Conservation (phyloP, 768 basidiomycete genomes). For the Mycena pura region DNA sequence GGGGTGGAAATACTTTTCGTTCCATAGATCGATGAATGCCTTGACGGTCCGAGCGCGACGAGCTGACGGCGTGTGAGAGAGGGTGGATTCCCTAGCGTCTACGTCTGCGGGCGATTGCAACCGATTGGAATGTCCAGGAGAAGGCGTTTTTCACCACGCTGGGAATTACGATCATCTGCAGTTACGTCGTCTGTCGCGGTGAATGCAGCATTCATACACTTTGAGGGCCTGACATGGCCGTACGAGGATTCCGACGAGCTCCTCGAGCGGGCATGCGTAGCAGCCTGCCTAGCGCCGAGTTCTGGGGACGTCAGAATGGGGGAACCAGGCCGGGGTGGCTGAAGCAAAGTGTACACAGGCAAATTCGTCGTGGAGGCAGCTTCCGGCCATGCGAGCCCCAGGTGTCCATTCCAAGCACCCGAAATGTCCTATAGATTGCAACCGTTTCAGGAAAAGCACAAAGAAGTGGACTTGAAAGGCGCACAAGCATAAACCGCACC, state of each 20-base stretch:
- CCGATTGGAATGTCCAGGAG: background rate
- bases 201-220: background rate
- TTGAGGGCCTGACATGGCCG: background rate
- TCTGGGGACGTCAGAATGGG: background rate
- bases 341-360: background rate
- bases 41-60: background rate
- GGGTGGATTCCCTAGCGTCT: background rate
- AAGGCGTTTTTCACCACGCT: background rate
- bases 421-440: slow-evolving; percentile 13
- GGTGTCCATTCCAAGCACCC: slow-evolving; percentile 19
- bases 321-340: background rate
- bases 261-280: background rate
- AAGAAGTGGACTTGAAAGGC: background rate
- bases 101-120: background rate
- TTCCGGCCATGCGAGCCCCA: slow-evolving; percentile 1
- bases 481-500: slow-evolving; percentile 17
- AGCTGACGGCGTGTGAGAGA: background rate
- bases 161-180: background rate
- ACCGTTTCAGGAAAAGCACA: background rate
- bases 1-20: slow-evolving; percentile 20
- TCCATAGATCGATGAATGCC: slow-evolving; percentile 22
- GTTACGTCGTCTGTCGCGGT: background rate
- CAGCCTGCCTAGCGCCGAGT: background rate
- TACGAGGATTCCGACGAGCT: slow-evolving; percentile 3
- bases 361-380: background rate